A percentile compares a stretch with the other conserved stretches of the same genome.
phyloP scores from a whole-genome alignment of 768 basidiomycete genomes.

The Mycena haematopus region DNA sequence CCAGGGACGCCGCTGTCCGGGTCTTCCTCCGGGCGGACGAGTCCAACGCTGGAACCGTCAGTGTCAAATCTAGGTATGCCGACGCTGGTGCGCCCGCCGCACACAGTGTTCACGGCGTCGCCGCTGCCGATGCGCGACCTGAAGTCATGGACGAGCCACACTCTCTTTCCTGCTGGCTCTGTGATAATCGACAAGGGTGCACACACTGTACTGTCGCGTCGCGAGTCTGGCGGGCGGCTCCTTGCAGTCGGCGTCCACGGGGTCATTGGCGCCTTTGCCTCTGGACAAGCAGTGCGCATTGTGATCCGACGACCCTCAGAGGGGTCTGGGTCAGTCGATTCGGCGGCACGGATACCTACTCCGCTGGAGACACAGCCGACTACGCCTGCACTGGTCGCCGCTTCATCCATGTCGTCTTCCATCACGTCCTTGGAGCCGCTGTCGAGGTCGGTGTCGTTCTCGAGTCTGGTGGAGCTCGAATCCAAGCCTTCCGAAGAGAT shows the following conservation, averaged over 20 bases:
- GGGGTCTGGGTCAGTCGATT: slow-evolving; percentile 34
- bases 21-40: slow-evolving; percentile 33
- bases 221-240: slow-evolving; percentile 88
- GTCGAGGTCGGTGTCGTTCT: slow-evolving; percentile 44
- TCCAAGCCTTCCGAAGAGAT: slow-evolving; percentile 41
- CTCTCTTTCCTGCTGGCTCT: slow-evolving; percentile 85
- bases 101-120: slow-evolving; percentile 88
- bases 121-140: slow-evolving; percentile 78
- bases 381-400: slow-evolving; percentile 57
- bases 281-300: slow-evolving; percentile 92
- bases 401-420: slow-evolving; percentile 50
- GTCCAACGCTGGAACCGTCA: slow-evolving; percentile 32
- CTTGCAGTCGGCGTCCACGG: slow-evolving; percentile 91
- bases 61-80: slow-evolving; percentile 27
- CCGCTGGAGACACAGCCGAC: slow-evolving; percentile 57
- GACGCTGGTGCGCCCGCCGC: slow-evolving; percentile 63
- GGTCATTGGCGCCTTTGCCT: slow-evolving; percentile 89
- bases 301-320: slow-evolving; percentile 55
- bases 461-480: slow-evolving; percentile 33
- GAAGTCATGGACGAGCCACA: slow-evolving; percentile 98
- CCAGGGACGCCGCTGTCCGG: slow-evolving; percentile 44
- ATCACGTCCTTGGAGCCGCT: slow-evolving; percentile 54
- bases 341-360: slow-evolving; percentile 44
- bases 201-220: slow-evolving; percentile 80
- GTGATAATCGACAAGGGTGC: slow-evolving; percentile 92